phyloP scores from a whole-genome alignment of 768 basidiomycete genomes.

The Xerocomellus amylosporus region DNA sequence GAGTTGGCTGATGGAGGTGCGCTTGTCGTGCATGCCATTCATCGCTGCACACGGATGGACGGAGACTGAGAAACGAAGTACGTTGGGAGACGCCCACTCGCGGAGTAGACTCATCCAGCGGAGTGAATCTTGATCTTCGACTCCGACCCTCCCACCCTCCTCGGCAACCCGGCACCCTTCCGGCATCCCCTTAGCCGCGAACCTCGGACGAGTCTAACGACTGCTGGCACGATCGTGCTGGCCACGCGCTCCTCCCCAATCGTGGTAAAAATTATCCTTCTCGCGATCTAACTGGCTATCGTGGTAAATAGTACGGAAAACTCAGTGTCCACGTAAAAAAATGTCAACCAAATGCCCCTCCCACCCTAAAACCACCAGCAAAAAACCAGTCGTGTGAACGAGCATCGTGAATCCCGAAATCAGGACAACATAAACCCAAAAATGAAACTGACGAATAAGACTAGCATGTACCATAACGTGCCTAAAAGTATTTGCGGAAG shows the following conservation, averaged over 20 bases:
- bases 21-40: conserved; percentile 46
- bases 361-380: neutral
- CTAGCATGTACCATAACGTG: conserved; percentile 19
- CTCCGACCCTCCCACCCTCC: conserved; percentile 25
- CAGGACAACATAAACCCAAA: conserved; percentile 24
- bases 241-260: too few relatives aligned
- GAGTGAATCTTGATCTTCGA: conserved; percentile 25
- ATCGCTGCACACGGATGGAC: conserved; percentile 31
- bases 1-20: conserved; percentile 49
- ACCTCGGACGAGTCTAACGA: conserved; percentile 14
- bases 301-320: conserved; percentile 17
- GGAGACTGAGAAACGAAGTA: conserved; percentile 20
- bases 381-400: conserved; percentile 5
- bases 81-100: conserved; percentile 31
- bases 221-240: neutral
- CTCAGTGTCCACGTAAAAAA: conserved; percentile 18
- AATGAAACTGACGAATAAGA: conserved; percentile 24
- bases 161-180: conserved; percentile 24
- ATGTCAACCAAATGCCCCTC: neutral
- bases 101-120: conserved; percentile 30
- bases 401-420: conserved; percentile 16
- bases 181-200: conserved; percentile 29
- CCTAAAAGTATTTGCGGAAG: conserved; percentile 41
- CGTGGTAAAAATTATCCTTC: neutral
- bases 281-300: neutral